Evolutionary conservation across 2,329 filamentous ascomycete genomes (phyloP).

Genomic region (Chaetomium sp.): DNA sequence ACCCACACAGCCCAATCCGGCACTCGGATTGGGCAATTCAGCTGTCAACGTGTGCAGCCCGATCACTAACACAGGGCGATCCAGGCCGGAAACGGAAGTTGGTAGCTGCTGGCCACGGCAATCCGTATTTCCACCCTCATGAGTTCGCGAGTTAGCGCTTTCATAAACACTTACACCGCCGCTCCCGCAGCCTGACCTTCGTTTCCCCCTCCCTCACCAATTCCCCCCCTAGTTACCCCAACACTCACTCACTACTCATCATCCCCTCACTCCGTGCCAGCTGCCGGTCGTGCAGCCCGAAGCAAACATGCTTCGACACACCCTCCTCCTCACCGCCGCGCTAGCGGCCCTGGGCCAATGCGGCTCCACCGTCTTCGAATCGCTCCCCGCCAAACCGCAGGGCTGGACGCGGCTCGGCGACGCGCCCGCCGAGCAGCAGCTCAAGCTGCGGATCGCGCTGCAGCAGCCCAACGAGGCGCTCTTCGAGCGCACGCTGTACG

Average conservation of each 20-base stretch:
- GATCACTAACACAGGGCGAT: slow-evolving; percentile 1
- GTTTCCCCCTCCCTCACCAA: background rate
- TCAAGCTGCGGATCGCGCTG: slow-evolving; percentile 53
- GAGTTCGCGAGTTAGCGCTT: background rate
- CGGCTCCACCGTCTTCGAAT: slow-evolving; percentile 29
- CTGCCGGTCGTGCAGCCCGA: background rate
- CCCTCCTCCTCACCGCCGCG: slow-evolving; percentile 10
- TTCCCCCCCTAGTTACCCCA: background rate
- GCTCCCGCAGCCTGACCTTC: no score
- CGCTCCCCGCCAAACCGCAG: slow-evolving; percentile 39
- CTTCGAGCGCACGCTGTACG: slow-evolving; percentile 60
- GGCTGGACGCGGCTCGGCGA: slow-evolving; percentile 44
- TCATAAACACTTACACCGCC: background rate
- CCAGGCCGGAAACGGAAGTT: slow-evolving; percentile 19
- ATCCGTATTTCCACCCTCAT: slow-evolving; percentile 9
- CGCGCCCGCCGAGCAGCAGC: slow-evolving; percentile 42
- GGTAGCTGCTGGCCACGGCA: background rate
- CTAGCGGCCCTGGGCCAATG: slow-evolving; percentile 25
- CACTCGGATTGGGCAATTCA: slow-evolving; percentile 17
- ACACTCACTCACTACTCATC: background rate
- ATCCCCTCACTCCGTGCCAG: background rate
- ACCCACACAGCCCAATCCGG: background rate
- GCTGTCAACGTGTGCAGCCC: slow-evolving; percentile 7
- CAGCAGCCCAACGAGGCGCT: slow-evolving; percentile 45
- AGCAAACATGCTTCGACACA: slow-evolving; percentile 9